Evolutionary conservation across 2,329 filamentous ascomycete genomes (phyloP).

Genomic region (Colletotrichum sp.): DNA sequence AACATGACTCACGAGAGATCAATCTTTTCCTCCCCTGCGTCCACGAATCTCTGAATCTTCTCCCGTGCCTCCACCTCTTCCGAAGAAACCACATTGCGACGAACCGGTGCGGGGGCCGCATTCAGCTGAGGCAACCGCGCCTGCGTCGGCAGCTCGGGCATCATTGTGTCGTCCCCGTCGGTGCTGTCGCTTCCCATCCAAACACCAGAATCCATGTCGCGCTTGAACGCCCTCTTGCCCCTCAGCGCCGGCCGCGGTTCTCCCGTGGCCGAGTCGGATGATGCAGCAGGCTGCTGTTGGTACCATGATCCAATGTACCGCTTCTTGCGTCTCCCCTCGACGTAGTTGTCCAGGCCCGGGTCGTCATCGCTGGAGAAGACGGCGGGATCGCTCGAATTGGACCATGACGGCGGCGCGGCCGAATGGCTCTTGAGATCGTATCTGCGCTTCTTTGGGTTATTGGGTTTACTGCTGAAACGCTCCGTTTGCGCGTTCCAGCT

Average conservation of each 20-base stretch:
- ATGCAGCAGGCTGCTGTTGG: constrained; percentile 56
- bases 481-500: constrained; percentile 44
- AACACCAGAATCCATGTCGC: constrained; percentile 72
- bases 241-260: constrained; percentile 42
- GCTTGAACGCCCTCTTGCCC: constrained; percentile 57
- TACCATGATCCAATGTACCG: constrained; percentile 73
- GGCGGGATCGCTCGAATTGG: constrained; percentile 73
- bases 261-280: constrained; percentile 52
- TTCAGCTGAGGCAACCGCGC: constrained; percentile 44
- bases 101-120: constrained; percentile 27
- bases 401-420: constrained; percentile 40
- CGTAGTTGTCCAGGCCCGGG: constrained; percentile 69
- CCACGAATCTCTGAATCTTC: constrained; percentile 58
- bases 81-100: constrained; percentile 34
- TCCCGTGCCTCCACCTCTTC: constrained; percentile 50
- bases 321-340: constrained; percentile 61
- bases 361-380: constrained; percentile 78
- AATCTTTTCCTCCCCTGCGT: constrained; percentile 62
- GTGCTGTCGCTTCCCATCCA: constrained; percentile 68
- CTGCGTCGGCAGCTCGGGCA: constrained; percentile 33
- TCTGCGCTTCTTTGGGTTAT: constrained; percentile 43
- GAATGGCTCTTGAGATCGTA: constrained; percentile 32
- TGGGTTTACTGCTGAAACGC: constrained; percentile 42
- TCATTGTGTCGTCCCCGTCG: constrained; percentile 47
- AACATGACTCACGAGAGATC: constrained; percentile 63